A percentile compares a stretch with the other conserved stretches of the same genome.
Evolutionary conservation across 371 early-diverging fungal genomes (phyloP).

Genomic region (Rhizopus microsporus): DNA sequence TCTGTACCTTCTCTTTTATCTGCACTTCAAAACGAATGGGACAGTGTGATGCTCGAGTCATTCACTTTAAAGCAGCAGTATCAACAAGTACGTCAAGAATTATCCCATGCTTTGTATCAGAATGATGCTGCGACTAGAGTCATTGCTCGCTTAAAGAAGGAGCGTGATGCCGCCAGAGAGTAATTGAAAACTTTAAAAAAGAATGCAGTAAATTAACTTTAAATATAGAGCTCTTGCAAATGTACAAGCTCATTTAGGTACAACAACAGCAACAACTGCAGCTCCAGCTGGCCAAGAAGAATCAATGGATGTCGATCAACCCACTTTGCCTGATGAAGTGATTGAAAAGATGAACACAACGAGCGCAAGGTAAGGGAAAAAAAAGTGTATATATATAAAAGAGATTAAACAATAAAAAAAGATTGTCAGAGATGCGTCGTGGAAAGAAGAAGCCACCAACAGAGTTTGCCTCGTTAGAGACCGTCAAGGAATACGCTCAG

Average conservation of each 20-base stretch:
- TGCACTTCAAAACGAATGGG: conserved; percentile 94
- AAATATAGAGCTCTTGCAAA: conserved; percentile 62
- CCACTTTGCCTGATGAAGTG: conserved; percentile 52
- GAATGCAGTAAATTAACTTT: neutral
- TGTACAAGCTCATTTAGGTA: conserved; percentile 69
- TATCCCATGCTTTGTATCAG: conserved; percentile 91
- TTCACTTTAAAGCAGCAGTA: conserved; percentile 90
- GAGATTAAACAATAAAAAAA: conserved; percentile 3
- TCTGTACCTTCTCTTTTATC: conserved; percentile 92
- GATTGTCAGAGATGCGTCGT: conserved; percentile 73
- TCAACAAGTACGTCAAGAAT: conserved; percentile 87
- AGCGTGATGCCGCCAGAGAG: conserved; percentile 90
- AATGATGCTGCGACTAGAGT: conserved; percentile 95
- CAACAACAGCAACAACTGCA: conserved; percentile 38
- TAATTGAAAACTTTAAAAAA: conserved; percentile 32
- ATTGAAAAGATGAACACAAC: conserved; percentile 62
- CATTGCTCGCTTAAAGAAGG: conserved; percentile 87
- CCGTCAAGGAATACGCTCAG: conserved; percentile 62
- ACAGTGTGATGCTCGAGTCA: conserved; percentile 90
- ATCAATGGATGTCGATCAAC: conserved; percentile 65
- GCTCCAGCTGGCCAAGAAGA: conserved; percentile 48
- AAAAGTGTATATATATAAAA: neutral
- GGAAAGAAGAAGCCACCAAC: conserved; percentile 82
- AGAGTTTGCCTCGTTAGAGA: conserved; percentile 68
- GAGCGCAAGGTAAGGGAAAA: conserved; percentile 49